Percentiles rank a stretch among this genome's conserved stretches.
These are phyloP conservation scores for Metschnikowia kunwiensis DNA, from an alignment of 805 yeast species.

Conservation along the genomic window DNA sequence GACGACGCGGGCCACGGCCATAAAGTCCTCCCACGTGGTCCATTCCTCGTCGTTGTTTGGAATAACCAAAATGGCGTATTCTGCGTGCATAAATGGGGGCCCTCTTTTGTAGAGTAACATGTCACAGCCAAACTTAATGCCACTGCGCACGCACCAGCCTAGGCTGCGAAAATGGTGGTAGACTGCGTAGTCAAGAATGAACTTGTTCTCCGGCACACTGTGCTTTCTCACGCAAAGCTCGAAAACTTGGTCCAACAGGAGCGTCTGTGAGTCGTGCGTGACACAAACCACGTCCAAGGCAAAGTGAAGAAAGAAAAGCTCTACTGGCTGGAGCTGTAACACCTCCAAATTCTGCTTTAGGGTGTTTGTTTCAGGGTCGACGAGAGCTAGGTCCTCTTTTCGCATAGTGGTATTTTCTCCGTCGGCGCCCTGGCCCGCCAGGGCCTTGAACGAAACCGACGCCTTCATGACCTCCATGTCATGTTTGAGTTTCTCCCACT, in stretches of 20 bases:
- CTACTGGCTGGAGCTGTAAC: slow-evolving; percentile 73
- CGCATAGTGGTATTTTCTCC: neutral
- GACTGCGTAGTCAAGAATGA: slow-evolving; percentile 59
- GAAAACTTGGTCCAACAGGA: slow-evolving; percentile 25
- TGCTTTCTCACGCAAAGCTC: slow-evolving; percentile 20
- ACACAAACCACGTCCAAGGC: slow-evolving; percentile 52
- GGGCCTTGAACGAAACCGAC: neutral
- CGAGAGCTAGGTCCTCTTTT: slow-evolving; percentile 13
- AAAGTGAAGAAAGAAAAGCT: slow-evolving; percentile 64
- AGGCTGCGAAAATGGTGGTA: slow-evolving; percentile 84
- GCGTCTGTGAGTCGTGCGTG: slow-evolving; percentile 4
- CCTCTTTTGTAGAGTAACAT: slow-evolving; percentile 81
- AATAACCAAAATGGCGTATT: slow-evolving; percentile 62
- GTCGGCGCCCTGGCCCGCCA: neutral
- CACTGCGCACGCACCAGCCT: slow-evolving; percentile 94
- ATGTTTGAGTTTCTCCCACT: slow-evolving; percentile 17
- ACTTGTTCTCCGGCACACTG: slow-evolving; percentile 20
- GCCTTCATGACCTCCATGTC: slow-evolving; percentile 12
- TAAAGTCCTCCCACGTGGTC: slow-evolving; percentile 55
- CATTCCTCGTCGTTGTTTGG: slow-evolving; percentile 33
- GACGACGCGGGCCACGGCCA: slow-evolving; percentile 73
- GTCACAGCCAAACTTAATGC: slow-evolving; percentile 90
- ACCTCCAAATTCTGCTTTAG: slow-evolving; percentile 34
- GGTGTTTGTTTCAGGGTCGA: slow-evolving; percentile 14
- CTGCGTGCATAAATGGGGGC: slow-evolving; percentile 95